Evolutionary conservation across 2,329 filamentous ascomycete genomes (phyloP).

Genomic region (Aspergillus ochraceoroseus): DNA sequence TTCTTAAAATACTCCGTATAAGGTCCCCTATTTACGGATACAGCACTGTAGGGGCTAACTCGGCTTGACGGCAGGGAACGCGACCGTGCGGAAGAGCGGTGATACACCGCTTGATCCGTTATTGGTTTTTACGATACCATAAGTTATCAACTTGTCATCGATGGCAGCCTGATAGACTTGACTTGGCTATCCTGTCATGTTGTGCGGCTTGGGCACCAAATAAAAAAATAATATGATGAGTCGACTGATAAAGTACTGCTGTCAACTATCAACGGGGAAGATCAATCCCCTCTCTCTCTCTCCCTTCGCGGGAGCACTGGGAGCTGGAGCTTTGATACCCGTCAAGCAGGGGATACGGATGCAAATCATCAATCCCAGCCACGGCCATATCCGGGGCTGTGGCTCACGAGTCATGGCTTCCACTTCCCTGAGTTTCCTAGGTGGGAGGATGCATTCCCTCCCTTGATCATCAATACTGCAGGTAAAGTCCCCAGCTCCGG

Average conservation of each 20-base stretch:
- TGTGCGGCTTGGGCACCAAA: too few species aligned
- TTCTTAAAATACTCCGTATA: background rate
- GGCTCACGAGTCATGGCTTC: background rate
- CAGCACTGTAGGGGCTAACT: too few species aligned
- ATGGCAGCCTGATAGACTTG: conserved; percentile 1
- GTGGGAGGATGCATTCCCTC: too few species aligned
- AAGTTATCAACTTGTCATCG: too few species aligned
- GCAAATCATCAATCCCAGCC: conserved; percentile 4
- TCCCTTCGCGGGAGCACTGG: too few species aligned
- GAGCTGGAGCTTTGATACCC: conserved; percentile 4
- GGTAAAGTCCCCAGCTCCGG: background rate
- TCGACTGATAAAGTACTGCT: too few species aligned
- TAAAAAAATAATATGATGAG: too few species aligned
- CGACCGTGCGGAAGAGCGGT: conserved; percentile 14
- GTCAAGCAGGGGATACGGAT: conserved; percentile 4
- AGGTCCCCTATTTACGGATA: background rate
- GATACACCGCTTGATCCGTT: conserved; percentile 21
- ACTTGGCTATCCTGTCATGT: too few species aligned
- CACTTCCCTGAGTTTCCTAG: background rate
- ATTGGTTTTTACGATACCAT: conserved; percentile 18
- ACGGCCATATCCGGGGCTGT: conserved; percentile 9
- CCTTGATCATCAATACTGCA: too few species aligned
- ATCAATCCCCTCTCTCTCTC: too few species aligned
- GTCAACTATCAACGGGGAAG: too few species aligned
- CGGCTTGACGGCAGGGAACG: background rate